Evolutionary conservation across 1,284 basidiomycete species (phyloP).

Genomic region (Termitomyces sp.): DNA sequence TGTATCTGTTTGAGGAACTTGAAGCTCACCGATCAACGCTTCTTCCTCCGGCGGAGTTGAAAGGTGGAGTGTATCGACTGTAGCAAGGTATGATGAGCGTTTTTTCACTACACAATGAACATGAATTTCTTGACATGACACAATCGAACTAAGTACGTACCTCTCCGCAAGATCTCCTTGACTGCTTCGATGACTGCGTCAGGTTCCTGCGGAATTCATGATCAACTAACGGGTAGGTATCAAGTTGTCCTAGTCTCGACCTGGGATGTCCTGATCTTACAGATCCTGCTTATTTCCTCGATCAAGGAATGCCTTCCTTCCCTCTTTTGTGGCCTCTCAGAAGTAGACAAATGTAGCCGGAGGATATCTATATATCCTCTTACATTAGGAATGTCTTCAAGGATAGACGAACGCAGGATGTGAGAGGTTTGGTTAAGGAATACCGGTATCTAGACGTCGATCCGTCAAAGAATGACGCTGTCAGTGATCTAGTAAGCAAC

Average conservation of each 20-base stretch:
- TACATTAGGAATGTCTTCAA: conserved; percentile 15
- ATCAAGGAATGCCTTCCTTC: conserved; percentile 12
- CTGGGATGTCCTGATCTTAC: conserved; percentile 3
- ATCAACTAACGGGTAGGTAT: neutral
- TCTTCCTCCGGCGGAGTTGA: conserved; percentile 4
- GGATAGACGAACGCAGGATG: conserved; percentile 16
- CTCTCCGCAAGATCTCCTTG: conserved; percentile 1
- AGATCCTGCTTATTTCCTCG: conserved; percentile 14
- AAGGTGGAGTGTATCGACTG: neutral
- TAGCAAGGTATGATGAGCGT: conserved; percentile 2
- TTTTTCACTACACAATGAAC: neutral
- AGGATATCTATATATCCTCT: conserved; percentile 23
- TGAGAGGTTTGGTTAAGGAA: conserved; percentile 21
- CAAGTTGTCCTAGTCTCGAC: neutral
- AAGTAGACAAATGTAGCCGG: conserved; percentile 12
- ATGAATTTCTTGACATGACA: neutral
- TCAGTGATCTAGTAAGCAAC: conserved; percentile 8
- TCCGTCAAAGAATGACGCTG: neutral
- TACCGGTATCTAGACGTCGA: conserved; percentile 9
- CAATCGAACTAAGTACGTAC: neutral
- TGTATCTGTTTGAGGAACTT: neutral
- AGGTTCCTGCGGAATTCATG: conserved; percentile 1
- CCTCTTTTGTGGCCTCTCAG: neutral
- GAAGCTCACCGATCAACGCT: conserved; percentile 9
- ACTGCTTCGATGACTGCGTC: neutral